Conservation (phyloP, 78 protist genomes). For the Acrasis kona region DNA sequence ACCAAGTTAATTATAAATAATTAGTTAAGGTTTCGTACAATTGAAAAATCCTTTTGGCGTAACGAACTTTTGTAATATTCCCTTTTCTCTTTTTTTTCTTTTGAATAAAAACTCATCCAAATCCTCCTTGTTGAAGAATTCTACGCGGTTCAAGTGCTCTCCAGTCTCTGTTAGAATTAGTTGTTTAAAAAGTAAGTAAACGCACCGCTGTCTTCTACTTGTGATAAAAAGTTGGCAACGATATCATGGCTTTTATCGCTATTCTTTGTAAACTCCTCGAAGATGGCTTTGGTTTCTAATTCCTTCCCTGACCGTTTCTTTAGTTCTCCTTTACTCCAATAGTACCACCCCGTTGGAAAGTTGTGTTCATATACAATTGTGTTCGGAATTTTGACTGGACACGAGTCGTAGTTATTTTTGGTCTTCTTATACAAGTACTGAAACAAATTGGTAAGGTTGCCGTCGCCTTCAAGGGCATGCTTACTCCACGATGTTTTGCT, state of each 20-base stretch:
- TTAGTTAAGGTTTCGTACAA: no score
- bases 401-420: conserved; percentile 3
- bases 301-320: conserved; percentile 13
- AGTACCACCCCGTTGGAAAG: conserved; percentile 31
- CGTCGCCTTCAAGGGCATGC: conserved; percentile 24
- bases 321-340: not conserved
- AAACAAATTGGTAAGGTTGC: conserved; percentile 13
- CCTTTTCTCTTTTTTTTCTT: conserved; percentile 3
- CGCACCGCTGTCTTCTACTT: not conserved
- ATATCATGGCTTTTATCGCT: not conserved
- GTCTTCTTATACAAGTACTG: conserved; percentile 9
- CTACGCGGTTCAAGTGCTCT: conserved; percentile 13
- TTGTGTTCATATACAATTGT: conserved; percentile 26
- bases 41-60: conserved; percentile 11
- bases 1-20: no score
- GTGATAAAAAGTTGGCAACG: conserved; percentile 29
- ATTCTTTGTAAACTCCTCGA: not conserved
- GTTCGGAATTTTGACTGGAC: conserved; percentile 17
- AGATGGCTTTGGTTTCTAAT: conserved; percentile 4
- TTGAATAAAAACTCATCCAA: conserved; percentile 6
- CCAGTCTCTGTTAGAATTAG: not conserved
- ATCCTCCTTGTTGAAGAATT: conserved; percentile 9
- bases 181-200: not conserved
- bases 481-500: no score
- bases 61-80: conserved; percentile 15